Percentiles rank a stretch among this genome's conserved stretches.
phyloP scores from a whole-genome alignment of 257 asterid genomes.

The Linaria vulgaris region DNA sequence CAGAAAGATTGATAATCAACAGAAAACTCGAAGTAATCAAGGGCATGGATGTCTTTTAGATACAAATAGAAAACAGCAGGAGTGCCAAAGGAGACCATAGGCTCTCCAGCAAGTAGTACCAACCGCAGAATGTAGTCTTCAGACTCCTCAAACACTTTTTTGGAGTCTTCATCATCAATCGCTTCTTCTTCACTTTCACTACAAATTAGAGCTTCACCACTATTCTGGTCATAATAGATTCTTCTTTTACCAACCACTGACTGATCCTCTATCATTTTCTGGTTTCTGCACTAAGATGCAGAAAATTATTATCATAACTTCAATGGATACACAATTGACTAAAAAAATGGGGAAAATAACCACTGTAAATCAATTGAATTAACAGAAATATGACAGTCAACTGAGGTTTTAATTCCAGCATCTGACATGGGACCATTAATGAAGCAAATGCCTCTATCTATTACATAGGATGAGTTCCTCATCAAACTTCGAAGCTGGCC shows the following conservation, averaged over 20 bases:
- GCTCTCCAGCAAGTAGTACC: slow-evolving; percentile 37
- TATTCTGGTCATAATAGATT: slow-evolving; percentile 84
- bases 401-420: background rate
- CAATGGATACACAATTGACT: slow-evolving; percentile 12
- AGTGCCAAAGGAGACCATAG: slow-evolving; percentile 24
- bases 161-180: slow-evolving; percentile 73
- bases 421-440: slow-evolving; percentile 1
- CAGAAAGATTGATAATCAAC: slow-evolving; percentile 5
- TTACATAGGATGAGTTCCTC: background rate
- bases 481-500: slow-evolving; percentile 6
- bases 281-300: slow-evolving; percentile 59
- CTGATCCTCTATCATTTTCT: slow-evolving; percentile 94
- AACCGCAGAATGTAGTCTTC: slow-evolving; percentile 93
- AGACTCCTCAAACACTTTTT: slow-evolving; percentile 76
- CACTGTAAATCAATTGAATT: background rate
- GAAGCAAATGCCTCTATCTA: background rate
- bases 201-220: slow-evolving; percentile 94
- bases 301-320: slow-evolving; percentile 13
- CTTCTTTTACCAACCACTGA: slow-evolving; percentile 96
- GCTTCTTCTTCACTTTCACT: slow-evolving; percentile 98
- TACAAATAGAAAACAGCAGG: slow-evolving; percentile 10
- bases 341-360: slow-evolving; percentile 15
- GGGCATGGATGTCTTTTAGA: slow-evolving; percentile 3
- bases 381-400: background rate
- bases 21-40: slow-evolving; percentile 17